Percentiles rank a stretch among this genome's conserved stretches.
phyloP scores from a whole-genome alignment of 2,329 filamentous ascomycete genomes.

The Elsinoe necatrix region DNA sequence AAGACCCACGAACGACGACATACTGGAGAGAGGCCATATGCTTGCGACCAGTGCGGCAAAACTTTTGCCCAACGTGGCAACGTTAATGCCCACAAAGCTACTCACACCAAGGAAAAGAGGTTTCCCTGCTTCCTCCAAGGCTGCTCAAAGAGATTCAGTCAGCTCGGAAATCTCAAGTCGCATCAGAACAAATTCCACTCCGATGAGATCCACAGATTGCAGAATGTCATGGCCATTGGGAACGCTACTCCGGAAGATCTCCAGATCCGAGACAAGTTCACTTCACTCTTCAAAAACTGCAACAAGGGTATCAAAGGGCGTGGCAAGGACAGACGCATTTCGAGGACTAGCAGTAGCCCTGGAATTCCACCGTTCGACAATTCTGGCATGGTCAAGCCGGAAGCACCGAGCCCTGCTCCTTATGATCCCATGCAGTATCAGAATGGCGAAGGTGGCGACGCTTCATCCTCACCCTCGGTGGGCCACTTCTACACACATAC shows the following conservation, averaged over 20 bases:
- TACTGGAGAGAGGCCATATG: conserved; percentile 77
- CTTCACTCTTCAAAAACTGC: conserved; percentile 86
- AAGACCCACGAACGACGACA: conserved; percentile 87
- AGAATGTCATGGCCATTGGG: conserved; percentile 50
- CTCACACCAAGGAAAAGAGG: conserved; percentile 67
- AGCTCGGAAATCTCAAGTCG: conserved; percentile 87
- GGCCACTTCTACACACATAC: neutral
- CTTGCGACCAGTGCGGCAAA: conserved; percentile 71
- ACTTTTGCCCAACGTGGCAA: conserved; percentile 80
- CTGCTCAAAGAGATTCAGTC: conserved; percentile 82
- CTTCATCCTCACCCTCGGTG: neutral
- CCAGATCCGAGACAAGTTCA: conserved; percentile 77
- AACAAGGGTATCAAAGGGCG: conserved; percentile 98
- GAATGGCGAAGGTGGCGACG: neutral
- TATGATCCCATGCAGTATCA: neutral
- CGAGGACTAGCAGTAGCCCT: conserved; percentile 21
- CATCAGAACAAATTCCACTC: conserved; percentile 94
- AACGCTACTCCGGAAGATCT: conserved; percentile 43
- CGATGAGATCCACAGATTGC: conserved; percentile 61
- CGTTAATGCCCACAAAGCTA: conserved; percentile 72
- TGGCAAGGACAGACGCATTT: conserved; percentile 70
- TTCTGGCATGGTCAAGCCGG: neutral
- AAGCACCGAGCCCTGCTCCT: neutral
- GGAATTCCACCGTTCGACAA: neutral
- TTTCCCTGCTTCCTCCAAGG: conserved; percentile 74